These are phyloP conservation scores for Phytophthora europaea DNA, from an alignment of 352 stramenopile species.

Conservation along the genomic window DNA sequence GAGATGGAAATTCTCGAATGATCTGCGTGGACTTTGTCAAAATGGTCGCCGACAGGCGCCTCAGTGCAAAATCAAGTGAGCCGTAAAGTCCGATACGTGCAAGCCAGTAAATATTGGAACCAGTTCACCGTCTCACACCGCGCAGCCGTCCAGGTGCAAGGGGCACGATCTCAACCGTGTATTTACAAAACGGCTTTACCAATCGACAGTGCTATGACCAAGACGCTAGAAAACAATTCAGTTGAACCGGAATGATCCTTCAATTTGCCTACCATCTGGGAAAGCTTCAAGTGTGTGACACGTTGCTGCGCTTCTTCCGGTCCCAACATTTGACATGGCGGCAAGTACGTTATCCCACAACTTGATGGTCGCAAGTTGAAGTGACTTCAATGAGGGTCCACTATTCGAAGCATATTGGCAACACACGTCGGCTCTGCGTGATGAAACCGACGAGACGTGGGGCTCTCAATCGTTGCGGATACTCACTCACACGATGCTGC, in stretches of 20 bases:
- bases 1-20: constrained; percentile 12
- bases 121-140: not conserved
- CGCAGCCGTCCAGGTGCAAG: not conserved
- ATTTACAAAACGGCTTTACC: not conserved
- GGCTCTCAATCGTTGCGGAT: not conserved
- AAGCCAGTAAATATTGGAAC: not conserved
- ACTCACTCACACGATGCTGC: constrained; percentile 15
- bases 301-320: not conserved
- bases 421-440: constrained; percentile 3
- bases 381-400: not conserved
- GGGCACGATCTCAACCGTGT: not conserved
- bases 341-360: not conserved
- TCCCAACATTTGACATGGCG: not conserved
- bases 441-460: constrained; percentile 7
- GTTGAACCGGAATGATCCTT: not conserved
- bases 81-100: not conserved
- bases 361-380: constrained; percentile 2
- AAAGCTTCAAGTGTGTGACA: not conserved
- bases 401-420: constrained; percentile 7
- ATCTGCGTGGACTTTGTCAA: not conserved
- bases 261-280: not conserved
- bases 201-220: not conserved
- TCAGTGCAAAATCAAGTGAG: not conserved
- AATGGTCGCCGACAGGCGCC: not conserved
- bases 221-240: not conserved